These are phyloP conservation scores for Strigomonas galati DNA, from an alignment of 208 protist species.

Conservation along the genomic window DNA sequence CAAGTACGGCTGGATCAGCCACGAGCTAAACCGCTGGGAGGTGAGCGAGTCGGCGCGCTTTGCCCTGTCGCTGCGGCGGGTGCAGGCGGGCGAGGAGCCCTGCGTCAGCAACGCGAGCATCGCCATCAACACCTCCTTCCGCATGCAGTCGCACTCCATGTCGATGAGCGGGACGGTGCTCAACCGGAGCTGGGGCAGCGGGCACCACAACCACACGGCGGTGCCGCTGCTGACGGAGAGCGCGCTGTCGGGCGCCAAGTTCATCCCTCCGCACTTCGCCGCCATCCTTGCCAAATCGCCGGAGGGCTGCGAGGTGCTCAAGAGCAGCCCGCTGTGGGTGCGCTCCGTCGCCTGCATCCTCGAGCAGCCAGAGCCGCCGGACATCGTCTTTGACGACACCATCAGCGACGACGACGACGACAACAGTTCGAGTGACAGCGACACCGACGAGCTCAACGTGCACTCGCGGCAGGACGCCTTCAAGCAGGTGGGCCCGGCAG, in stretches of 20 bases:
- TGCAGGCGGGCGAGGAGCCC: slow-evolving; percentile 36
- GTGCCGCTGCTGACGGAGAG: slow-evolving; percentile 35
- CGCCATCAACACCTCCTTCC: neutral
- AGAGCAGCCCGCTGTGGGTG: slow-evolving; percentile 79
- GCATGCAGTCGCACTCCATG: slow-evolving; percentile 13
- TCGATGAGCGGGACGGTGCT: slow-evolving; percentile 14
- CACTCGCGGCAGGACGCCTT: slow-evolving; percentile 18
- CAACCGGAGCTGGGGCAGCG: slow-evolving; percentile 19
- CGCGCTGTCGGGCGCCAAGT: slow-evolving; percentile 30
- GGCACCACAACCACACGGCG: slow-evolving; percentile 11
- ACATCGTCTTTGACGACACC: slow-evolving; percentile 60
- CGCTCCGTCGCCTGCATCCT: slow-evolving; percentile 64
- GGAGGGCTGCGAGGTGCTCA: slow-evolving; percentile 79
- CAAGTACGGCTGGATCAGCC: slow-evolving; percentile 80
- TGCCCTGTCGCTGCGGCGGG: slow-evolving; percentile 38
- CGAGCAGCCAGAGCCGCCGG: slow-evolving; percentile 68
- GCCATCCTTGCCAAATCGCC: slow-evolving; percentile 64
- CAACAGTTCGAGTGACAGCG: slow-evolving; percentile 24
- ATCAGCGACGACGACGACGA: slow-evolving; percentile 37
- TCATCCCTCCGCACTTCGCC: slow-evolving; percentile 84
- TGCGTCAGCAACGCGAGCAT: slow-evolving; percentile 9
- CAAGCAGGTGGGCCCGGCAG: no score
- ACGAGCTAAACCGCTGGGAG: slow-evolving; percentile 84
- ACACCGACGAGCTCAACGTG: slow-evolving; percentile 23
- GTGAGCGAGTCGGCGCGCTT: slow-evolving; percentile 52